Base-by-base conservation (phyloP, 768 basidiomycete species). In the Strobilomyces dryophilus region DNA sequence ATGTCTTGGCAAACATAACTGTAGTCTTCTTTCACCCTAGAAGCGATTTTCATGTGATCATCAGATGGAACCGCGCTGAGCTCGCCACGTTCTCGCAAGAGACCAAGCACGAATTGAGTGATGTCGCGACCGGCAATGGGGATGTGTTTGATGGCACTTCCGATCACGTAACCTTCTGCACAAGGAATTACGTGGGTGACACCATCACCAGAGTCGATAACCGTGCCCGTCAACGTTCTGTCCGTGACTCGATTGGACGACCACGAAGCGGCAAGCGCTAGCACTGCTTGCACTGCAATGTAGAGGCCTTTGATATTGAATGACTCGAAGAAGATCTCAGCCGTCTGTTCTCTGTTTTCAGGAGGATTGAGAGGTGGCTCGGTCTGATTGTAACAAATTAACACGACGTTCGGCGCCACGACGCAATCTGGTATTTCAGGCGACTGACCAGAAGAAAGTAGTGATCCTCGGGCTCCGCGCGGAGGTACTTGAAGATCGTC, bases 251-350 rank as follows among this genome's bases (percentile, higher is more conserved):
- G 83, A 70, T 87, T 89, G 54, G 91, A 94, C 1, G 93, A 82
- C 97, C 97, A 98, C 1, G 93, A 95, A 0, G 95, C 95, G 5
- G 97, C 97, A 57, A 99, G 89, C 0, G 97, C 97, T 10, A 99
- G 85, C 6, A 99, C 97, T 34, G 97, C 97, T 69, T 98, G 97
- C 0, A 39, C 39, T 5, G 39, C 39, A 5, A 39, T 39, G 39
- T 39, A 39, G 8, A 39, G 39, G 20, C 95, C 95, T 67, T 94
- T 90, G 75, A 98, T 95, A 73, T 98, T 98, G 84, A 99, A 99
- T 0, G 93, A 95, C 74, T 99, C 97, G 71, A 98, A 99, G 81
- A 99, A 98, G 75, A 98, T 98, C 69, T 98, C 95, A 18, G 97
- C 97, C 0, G 95, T 98, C 71, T 95, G 95, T 72, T 99, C 97